Conservation (phyloP, 352 stramenopile genomes). For the Elongisporangium undulatum region DNA sequence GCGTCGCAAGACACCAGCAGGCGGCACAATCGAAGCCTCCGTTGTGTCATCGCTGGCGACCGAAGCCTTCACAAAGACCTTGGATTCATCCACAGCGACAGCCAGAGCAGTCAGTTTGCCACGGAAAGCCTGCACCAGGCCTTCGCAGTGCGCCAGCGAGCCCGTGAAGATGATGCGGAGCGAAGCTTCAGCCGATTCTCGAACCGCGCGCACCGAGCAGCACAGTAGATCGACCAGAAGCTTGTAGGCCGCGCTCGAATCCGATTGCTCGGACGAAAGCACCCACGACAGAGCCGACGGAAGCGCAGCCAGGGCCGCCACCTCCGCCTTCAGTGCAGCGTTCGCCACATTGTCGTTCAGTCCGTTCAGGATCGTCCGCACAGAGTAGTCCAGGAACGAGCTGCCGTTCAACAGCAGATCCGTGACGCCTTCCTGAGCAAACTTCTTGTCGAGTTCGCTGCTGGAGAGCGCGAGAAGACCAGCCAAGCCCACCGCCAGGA, state of each 20-base stretch:
- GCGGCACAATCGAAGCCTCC: constrained; percentile 23
- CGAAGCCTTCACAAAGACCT: constrained; percentile 12
- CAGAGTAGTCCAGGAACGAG: constrained; percentile 47
- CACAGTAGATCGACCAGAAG: constrained; percentile 58
- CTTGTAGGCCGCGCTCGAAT: constrained; percentile 43
- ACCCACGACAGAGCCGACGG: constrained; percentile 60
- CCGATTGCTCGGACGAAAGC: constrained; percentile 52
- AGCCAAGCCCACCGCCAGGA: constrained; percentile 62
- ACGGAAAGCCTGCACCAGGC: constrained; percentile 50
- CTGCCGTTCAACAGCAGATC: constrained; percentile 35
- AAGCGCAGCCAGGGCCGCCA: constrained; percentile 50
- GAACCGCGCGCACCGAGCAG: constrained; percentile 42
- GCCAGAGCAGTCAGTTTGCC: constrained; percentile 45
- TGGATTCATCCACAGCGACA: constrained; percentile 28
- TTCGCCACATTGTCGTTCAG: constrained; percentile 16
- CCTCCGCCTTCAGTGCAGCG: constrained; percentile 35
- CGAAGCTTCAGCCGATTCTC: constrained; percentile 38
- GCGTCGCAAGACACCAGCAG: constrained; percentile 53
- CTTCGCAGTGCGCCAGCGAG: constrained; percentile 51
- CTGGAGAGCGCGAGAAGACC: constrained; percentile 50
- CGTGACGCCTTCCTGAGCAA: constrained; percentile 46
- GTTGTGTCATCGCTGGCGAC: constrained; percentile 17
- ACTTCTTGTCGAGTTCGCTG: constrained; percentile 51
- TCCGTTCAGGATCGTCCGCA: constrained; percentile 30
- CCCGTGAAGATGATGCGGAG: constrained; percentile 45